Conservation (phyloP, 306 rosid species). For the Trichosanthes truncata region DNA sequence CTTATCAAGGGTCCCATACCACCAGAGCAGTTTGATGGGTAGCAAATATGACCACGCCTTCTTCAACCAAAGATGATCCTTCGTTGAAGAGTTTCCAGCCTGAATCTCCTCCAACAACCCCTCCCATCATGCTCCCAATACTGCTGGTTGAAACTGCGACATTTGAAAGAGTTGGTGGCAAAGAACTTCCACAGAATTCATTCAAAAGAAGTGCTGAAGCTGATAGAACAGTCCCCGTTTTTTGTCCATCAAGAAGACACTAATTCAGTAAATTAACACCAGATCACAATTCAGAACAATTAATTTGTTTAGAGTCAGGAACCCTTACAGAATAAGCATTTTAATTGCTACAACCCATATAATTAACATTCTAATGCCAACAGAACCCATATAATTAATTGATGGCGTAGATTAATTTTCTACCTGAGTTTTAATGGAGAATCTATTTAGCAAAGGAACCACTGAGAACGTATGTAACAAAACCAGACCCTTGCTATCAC, state of each 20-base stretch:
- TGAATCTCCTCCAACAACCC: conserved; percentile 89
- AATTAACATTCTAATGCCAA: background rate
- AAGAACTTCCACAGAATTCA: conserved; percentile 53
- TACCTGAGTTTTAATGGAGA: conserved; percentile 85
- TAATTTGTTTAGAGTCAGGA: background rate
- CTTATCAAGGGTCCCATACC: conserved; percentile 68
- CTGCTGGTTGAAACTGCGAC: conserved; percentile 50
- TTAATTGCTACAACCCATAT: background rate
- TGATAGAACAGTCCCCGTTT: conserved; percentile 71
- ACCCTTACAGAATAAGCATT: conserved; percentile 10
- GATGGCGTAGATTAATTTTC: conserved; percentile 8
- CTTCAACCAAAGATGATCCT: conserved; percentile 74
- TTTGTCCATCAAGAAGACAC: conserved; percentile 99
- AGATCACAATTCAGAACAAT: conserved; percentile 21
- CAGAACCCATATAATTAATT: conserved; percentile 9
- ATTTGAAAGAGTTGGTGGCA: conserved; percentile 47
- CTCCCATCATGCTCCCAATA: conserved; percentile 92
- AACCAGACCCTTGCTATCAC: conserved; percentile 93
- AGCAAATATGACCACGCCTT: conserved; percentile 88
- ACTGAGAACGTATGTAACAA: conserved; percentile 65
- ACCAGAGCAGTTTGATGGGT: conserved; percentile 90
- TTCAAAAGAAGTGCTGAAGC: conserved; percentile 85
- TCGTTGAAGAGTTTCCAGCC: conserved; percentile 97
- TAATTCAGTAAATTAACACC: conserved; percentile 32
- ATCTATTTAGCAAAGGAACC: conserved; percentile 64